A percentile compares a stretch with the other conserved stretches of the same genome.
These are phyloP conservation scores for Adansonia digitata DNA, from an alignment of 345 rosid species.

Conservation along the genomic window DNA sequence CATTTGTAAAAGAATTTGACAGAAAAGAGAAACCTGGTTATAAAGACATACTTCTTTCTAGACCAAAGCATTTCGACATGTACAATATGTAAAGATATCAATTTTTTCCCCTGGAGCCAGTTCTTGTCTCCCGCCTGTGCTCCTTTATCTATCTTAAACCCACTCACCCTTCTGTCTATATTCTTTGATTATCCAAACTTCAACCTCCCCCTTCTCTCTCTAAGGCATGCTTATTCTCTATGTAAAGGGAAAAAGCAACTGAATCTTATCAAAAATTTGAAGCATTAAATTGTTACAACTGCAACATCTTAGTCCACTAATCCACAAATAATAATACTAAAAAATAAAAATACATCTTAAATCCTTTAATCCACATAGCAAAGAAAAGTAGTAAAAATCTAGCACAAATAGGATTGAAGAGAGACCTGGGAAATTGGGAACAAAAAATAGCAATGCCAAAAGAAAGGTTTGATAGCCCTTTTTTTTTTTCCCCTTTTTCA, in stretches of 20 bases:
- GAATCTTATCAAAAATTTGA: not conserved
- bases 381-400: not conserved
- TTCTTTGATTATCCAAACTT: not conserved
- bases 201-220: not conserved
- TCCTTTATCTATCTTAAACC: not conserved
- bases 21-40: not conserved
- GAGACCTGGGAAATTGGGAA: not conserved
- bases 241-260: not conserved
- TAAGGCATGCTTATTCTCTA: not conserved
- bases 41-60: not conserved
- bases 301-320: not conserved
- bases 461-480: not conserved
- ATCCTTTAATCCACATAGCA: not conserved
- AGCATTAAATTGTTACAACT: not conserved
- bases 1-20: not conserved
- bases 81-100: not conserved
- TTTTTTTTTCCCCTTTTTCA: no score
- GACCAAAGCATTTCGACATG: not conserved
- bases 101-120: not conserved
- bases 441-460: not conserved
- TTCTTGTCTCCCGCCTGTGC: not conserved
- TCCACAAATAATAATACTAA: not conserved
- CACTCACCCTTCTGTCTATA: not conserved
- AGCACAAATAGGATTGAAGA: not conserved
- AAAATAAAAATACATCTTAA: not conserved